Evolutionary conservation across 78 protist genomes (phyloP), one percentile per base, ranked within the genome.

Genomic region (Capsaspora owczarzaki): DNA sequence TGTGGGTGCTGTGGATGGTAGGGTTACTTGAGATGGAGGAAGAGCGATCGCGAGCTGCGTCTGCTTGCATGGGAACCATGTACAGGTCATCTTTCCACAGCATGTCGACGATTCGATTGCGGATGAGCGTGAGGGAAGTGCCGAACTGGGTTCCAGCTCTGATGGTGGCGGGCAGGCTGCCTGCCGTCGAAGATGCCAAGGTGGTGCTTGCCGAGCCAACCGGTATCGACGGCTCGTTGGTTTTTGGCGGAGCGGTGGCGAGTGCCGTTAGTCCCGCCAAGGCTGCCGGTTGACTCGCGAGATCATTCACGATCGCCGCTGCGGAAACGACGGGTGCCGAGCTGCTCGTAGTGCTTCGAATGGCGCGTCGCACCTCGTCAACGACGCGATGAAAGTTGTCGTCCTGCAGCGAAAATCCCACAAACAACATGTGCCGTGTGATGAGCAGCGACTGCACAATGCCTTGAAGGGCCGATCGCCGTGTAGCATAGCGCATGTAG

Each of bases 401-500:
- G 81, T 89, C 93, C 0, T 76, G 56, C 29, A 89, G 53, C 60
- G 88, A 81, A 68, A 89, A 89, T 2, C 93, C 93, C 38, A 85
- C 87, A 51, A 89, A 89, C 25, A 86, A 56, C 41, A 89, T 31
- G 69, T 87, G 90, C 74, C 86, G 79, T 33, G 93, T 89, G 38
- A 89, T 71, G 0, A 89, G 47, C 27, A 79, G 76, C 20, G 85
- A 43, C 68, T 89, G 90, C 31, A 87, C 81, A 25, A 89, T 83
- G 19, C 93, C 93, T 6, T 88, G 70, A 0, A 89, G 81, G 27
- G 90, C 90, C 29, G 63, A 72, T 6, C 87, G 71, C 42, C 71
- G 74, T 60, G 83, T 86, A 6, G 84, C 78, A 66, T 80, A 80
- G 35, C 83, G 68, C 44, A 47, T 35, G 71, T 86, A 83, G 60